Evolutionary conservation across 805 yeast species (phyloP), one percentile per base, ranked within the genome.

Genomic region (Candida nonsorbophila): DNA sequence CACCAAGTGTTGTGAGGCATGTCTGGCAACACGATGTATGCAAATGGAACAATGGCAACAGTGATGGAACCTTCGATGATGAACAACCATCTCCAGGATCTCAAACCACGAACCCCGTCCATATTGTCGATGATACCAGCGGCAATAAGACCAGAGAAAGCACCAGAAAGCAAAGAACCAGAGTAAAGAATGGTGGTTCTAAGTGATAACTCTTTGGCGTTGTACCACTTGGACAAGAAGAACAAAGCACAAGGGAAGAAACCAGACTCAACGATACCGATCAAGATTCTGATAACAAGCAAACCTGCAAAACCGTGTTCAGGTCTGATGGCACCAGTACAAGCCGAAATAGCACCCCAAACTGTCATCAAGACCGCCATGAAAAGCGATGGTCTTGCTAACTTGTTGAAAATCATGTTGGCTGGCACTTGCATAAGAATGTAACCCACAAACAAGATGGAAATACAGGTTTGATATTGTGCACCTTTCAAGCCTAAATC

Each of bases 41-140:
- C 67, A 26, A 67, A 32, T 5, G 72, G 57, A 24, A 71, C 65
- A 26, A 62, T 41, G 25, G 56, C 54, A 30, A 70, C 66, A 7
- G 81, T 74, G 32, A 69, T 59, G 3, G 62, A 58, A 24, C 82
- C 82, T 47, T 73, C 79, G 25, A 74, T 67, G 27, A 72, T 54
- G 39, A 74, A 74, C 24, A 74, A 60, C 69, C 74, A 74, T 44
- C 74, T 56, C 80, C 80, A 74, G 8, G 68, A 58, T 27, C 63
- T 51, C 16, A 65, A 41, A 10, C 74, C 72, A 13, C 52, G 51
- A 20, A 32, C 42, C 8, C 67, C 65, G 8, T 55, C 50, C 65
- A 60, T 55, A 27, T 56, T 53, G 22, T 67, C 49, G 25, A 72
- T 51, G 28, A 73, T 72, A 20, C 75, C 79, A 18, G 72, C 70